Percentiles rank a stretch among this genome's conserved stretches.
Conservation (phyloP, 2,329 filamentous ascomycete genomes). For the Aspergillus pseudotamarii region DNA sequence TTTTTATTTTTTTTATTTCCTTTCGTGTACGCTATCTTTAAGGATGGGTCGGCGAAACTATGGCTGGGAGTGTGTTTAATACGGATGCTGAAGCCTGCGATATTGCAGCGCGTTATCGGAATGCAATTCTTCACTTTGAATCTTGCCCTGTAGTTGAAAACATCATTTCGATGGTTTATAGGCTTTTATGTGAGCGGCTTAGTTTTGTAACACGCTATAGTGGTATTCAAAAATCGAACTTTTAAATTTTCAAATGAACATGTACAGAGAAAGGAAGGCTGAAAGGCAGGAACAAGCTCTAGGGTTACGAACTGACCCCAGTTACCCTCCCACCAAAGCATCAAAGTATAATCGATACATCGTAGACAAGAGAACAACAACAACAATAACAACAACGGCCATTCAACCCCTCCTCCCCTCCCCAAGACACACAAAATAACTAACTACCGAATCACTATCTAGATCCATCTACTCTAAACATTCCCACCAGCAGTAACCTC, state of each 20-base stretch:
- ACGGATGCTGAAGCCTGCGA: slow-evolving; percentile 26
- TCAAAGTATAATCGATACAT: not conserved
- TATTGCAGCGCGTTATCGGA: slow-evolving; percentile 25
- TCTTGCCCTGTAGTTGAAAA: not conserved
- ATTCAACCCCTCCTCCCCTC: not conserved
- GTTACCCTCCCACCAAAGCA: not conserved
- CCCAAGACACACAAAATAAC: not conserved
- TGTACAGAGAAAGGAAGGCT: slow-evolving; percentile 10
- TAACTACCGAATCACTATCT: not conserved
- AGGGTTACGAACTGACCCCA: not conserved
- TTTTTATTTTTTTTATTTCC: slow-evolving; percentile 6
- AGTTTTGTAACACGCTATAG: not conserved
- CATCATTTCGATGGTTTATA: not conserved
- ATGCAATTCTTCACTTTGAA: slow-evolving; percentile 17
- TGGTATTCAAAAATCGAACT: not conserved
- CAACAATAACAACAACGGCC: not conserved
- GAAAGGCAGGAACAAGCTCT: not conserved
- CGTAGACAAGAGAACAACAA: slow-evolving; percentile 7
- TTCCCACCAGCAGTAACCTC: slow-evolving; percentile 28
- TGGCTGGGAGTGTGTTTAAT: slow-evolving; percentile 33
- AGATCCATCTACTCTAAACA: slow-evolving; percentile 18
- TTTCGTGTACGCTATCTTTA: slow-evolving; percentile 30
- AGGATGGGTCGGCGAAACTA: slow-evolving; percentile 35
- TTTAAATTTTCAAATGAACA: not conserved
- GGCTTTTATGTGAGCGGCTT: not conserved